A percentile compares a stretch with the other conserved stretches of the same genome.
Evolutionary conservation across 2,329 filamentous ascomycete genomes (phyloP).

Genomic region (Aspergillus sp.): DNA sequence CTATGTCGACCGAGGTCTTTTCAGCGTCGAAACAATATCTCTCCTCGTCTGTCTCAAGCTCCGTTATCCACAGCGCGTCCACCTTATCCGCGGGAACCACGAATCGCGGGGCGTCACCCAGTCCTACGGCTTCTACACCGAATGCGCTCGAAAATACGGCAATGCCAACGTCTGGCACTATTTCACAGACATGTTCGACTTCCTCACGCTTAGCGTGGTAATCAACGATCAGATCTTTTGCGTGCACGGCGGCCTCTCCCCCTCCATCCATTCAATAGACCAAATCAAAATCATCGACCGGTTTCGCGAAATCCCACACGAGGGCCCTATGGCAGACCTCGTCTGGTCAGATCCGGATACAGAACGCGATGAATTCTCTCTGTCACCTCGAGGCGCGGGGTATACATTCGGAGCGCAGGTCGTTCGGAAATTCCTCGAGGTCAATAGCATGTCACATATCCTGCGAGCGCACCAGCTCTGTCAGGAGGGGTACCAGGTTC

Average conservation of each 20-base stretch:
- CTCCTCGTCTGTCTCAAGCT: slow-evolving; percentile 96
- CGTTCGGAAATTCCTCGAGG: slow-evolving; percentile 95
- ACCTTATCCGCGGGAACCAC: slow-evolving; percentile 96
- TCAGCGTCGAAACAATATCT: slow-evolving; percentile 98
- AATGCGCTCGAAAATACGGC: slow-evolving; percentile 96
- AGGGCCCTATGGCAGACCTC: slow-evolving; percentile 98
- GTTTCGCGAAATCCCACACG: slow-evolving; percentile 96
- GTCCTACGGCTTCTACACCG: slow-evolving; percentile 98
- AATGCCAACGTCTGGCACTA: slow-evolving; percentile 99
- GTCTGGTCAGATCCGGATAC: slow-evolving; percentile 98
- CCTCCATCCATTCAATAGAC: slow-evolving; percentile 95
- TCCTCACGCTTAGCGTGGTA: slow-evolving; percentile 91
- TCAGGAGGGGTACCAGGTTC: slow-evolving; percentile 94
- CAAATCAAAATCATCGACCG: slow-evolving; percentile 99
- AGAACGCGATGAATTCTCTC: slow-evolving; percentile 95
- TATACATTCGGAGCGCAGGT: slow-evolving; percentile 98
- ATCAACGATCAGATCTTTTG: slow-evolving; percentile 99
- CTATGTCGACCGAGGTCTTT: slow-evolving; percentile 97
- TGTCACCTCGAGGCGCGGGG: slow-evolving; percentile 88
- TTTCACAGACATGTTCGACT: slow-evolving; percentile 99
- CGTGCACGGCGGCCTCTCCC: slow-evolving; percentile 88
- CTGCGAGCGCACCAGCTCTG: slow-evolving; percentile 97
- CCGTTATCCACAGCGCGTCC: slow-evolving; percentile 91
- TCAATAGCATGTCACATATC: slow-evolving; percentile 98
- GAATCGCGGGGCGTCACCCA: slow-evolving; percentile 97